phyloP scores from a whole-genome alignment of 371 early-diverging fungal species.

The Rhizopus arrhizus region DNA sequence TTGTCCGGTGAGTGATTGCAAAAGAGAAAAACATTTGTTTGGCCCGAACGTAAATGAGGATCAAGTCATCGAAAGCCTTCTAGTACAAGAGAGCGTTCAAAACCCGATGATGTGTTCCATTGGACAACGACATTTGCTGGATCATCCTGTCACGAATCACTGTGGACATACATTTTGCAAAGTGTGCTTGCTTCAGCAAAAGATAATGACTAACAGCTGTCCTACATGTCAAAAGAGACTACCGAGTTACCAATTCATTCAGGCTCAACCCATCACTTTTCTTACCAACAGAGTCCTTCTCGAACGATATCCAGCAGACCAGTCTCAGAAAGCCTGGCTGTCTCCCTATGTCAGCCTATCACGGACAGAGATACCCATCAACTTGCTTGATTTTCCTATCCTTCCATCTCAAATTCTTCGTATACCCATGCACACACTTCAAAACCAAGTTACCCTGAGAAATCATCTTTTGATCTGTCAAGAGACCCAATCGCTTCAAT shows the following conservation, averaged over 20 bases:
- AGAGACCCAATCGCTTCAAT: no score
- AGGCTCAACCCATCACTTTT: conserved; percentile 21
- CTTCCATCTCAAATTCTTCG: no score
- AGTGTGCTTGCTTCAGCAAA: conserved; percentile 47
- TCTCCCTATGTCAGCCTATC: no score
- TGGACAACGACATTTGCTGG: conserved; percentile 48
- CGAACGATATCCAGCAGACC: not conserved
- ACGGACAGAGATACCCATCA: no score
- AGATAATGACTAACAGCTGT: conserved; percentile 23
- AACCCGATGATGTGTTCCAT: conserved; percentile 48
- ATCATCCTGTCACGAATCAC: conserved; percentile 63
- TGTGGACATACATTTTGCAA: conserved; percentile 79
- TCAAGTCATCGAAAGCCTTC: not conserved
- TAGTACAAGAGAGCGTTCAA: not conserved
- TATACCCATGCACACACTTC: no score
- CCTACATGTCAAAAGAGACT: conserved; percentile 27
- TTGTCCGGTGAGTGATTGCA: conserved; percentile 35
- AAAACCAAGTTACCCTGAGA: no score
- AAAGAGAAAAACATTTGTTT: conserved; percentile 33
- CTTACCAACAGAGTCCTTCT: conserved; percentile 1
- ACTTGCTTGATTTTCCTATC: no score
- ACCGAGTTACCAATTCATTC: conserved; percentile 32
- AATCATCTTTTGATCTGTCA: no score
- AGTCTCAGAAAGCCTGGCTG: not conserved
- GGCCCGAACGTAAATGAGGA: conserved; percentile 24